phyloP scores from a whole-genome alignment of 495 filamentous ascomycete genomes.

The Hypomontagnella monticulosa region DNA sequence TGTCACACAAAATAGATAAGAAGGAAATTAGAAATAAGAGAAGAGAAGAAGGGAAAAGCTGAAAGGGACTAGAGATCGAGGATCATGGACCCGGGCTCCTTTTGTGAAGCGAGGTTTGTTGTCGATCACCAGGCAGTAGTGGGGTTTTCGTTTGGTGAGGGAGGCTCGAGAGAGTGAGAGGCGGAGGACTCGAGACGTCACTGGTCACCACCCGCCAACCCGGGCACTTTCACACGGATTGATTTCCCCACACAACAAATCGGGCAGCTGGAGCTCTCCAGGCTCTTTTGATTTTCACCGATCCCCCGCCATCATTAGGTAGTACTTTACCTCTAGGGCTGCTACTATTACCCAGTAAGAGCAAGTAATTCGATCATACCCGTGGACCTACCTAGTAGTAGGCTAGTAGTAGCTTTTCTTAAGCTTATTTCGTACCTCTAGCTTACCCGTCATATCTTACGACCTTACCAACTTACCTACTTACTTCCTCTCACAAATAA shows the following conservation, averaged over 20 bases:
- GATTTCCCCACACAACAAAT: slow-evolving; percentile 27
- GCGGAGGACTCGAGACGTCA: slow-evolving; percentile 29
- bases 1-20: slow-evolving; percentile 8
- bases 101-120: slow-evolving; percentile 40
- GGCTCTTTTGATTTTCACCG: too few species aligned
- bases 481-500: too few species aligned
- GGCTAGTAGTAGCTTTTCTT: neutral
- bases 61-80: slow-evolving; percentile 23
- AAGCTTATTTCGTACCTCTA: slow-evolving; percentile 1
- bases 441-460: too few species aligned
- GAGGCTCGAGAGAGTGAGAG: slow-evolving; percentile 15
- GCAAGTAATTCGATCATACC: neutral
- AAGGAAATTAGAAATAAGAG: too few species aligned
- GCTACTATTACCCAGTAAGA: neutral
- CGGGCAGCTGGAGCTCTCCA: neutral
- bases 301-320: slow-evolving; percentile 14
- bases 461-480: too few species aligned
- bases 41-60: slow-evolving; percentile 8
- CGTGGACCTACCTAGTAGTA: too few species aligned
- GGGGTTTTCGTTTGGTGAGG: slow-evolving; percentile 22
- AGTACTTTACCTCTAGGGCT: too few species aligned
- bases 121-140: slow-evolving; percentile 34
- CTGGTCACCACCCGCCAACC: slow-evolving; percentile 11
- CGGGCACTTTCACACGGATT: too few species aligned
- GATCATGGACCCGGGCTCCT: slow-evolving; percentile 20